Evolutionary conservation across 2,329 filamentous ascomycete species (phyloP).

Genomic region (Aspergillus clavatus): DNA sequence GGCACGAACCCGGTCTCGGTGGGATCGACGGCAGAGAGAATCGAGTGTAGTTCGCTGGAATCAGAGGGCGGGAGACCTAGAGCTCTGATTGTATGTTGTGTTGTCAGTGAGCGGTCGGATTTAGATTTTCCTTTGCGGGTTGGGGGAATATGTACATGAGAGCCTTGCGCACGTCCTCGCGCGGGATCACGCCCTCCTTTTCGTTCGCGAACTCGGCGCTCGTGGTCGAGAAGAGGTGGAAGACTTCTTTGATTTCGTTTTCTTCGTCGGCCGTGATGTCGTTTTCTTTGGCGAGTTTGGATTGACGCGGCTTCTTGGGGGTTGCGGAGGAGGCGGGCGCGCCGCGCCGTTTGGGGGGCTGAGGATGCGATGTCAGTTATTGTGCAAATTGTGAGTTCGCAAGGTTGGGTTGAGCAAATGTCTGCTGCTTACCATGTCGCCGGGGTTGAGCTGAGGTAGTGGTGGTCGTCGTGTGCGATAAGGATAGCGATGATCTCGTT

Average conservation of each 20-base stretch:
- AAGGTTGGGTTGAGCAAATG: too few species aligned
- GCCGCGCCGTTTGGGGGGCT: conserved; percentile 38
- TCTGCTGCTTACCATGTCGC: conserved; percentile 22
- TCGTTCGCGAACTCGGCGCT: conserved; percentile 63
- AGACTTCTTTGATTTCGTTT: conserved; percentile 85
- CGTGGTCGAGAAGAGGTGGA: conserved; percentile 64
- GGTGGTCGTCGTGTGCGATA: neutral
- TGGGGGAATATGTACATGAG: conserved; percentile 56
- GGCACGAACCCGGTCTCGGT: conserved; percentile 70
- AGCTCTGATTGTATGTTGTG: too few species aligned
- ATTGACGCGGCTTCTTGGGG: conserved; percentile 55
- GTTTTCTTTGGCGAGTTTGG: conserved; percentile 89
- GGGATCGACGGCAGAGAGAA: conserved; percentile 77
- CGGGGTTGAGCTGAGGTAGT: neutral
- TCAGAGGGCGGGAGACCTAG: conserved; percentile 66
- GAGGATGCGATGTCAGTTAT: neutral
- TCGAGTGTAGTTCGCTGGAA: conserved; percentile 65
- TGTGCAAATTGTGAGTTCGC: neutral
- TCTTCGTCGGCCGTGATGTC: conserved; percentile 80
- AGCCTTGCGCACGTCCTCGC: conserved; percentile 64
- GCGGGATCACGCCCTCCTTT: conserved; percentile 65
- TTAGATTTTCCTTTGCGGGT: too few species aligned
- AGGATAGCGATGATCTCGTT: neutral
- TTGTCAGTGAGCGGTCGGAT: too few species aligned
- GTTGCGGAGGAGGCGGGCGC: conserved; percentile 26